Evolutionary conservation across 225 moss, liverwort and hornwort species (phyloP).

Genomic region (Marchantia paleacea): DNA sequence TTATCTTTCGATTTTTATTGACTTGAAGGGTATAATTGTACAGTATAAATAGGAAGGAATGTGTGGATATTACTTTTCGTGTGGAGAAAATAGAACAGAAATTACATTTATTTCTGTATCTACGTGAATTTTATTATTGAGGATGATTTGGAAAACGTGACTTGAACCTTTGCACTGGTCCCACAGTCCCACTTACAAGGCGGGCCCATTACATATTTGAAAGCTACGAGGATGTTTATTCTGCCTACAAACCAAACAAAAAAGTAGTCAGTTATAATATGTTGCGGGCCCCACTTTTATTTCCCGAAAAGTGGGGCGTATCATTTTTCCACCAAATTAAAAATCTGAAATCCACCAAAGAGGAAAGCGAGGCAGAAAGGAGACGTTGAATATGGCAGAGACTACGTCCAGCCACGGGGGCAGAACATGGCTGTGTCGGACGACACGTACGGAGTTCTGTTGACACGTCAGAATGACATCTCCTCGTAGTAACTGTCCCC

Average conservation of each 20-base stretch:
- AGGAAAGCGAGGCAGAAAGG: not conserved
- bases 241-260: not conserved
- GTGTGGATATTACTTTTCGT: no score
- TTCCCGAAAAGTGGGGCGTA: not conserved
- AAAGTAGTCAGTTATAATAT: not conserved
- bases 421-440: slow-evolving; percentile 3
- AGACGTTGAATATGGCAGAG: slow-evolving; percentile 1
- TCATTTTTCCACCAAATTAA: not conserved
- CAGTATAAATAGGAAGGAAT: no score
- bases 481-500: not conserved
- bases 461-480: not conserved
- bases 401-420: not conserved
- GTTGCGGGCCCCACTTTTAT: not conserved
- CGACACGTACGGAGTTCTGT: not conserved
- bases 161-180: not conserved
- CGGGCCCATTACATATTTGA: not conserved
- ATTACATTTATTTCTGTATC: no score
- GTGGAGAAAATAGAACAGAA: no score
- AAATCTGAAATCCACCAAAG: not conserved
- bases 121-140: no score
- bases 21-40: no score
- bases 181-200: not conserved
- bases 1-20: no score
- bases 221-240: not conserved
- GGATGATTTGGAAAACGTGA: not conserved